Percentiles rank a stretch among this genome's conserved stretches.
These are phyloP conservation scores for Leccinum boreale DNA, from an alignment of 768 basidiomycete genomes.

Conservation along the genomic window DNA sequence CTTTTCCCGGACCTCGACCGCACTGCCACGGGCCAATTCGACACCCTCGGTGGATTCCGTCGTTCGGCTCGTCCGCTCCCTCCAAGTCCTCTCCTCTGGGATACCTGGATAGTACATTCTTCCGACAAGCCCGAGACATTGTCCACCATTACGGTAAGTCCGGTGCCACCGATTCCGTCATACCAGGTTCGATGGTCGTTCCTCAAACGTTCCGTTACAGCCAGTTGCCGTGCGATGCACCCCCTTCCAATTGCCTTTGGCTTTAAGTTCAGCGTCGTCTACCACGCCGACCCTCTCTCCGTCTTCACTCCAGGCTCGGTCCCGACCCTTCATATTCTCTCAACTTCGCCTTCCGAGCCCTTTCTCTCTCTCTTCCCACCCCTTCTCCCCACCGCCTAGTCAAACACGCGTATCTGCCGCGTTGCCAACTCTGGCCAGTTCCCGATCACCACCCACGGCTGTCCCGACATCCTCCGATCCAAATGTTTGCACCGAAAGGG, in stretches of 20 bases:
- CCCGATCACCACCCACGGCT: not conserved
- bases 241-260: not conserved
- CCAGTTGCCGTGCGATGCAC: slow-evolving; percentile 14
- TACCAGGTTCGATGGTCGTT: not conserved
- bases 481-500: not conserved
- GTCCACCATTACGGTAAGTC: slow-evolving; percentile 17
- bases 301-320: not conserved
- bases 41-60: not conserved
- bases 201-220: slow-evolving; percentile 4
- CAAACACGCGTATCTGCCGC: not conserved
- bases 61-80: slow-evolving; percentile 7
- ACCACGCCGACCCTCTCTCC: not conserved
- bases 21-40: not conserved
- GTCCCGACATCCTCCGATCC: not conserved
- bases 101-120: slow-evolving; percentile 8
- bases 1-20: slow-evolving; percentile 31
- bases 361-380: not conserved
- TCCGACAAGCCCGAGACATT: not conserved
- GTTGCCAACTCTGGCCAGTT: not conserved
- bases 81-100: slow-evolving; percentile 17
- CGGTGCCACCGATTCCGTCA: not conserved
- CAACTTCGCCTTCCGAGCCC: slow-evolving; percentile 7
- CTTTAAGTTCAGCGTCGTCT: not conserved
- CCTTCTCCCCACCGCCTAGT: not conserved
- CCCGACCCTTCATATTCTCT: slow-evolving; percentile 5